These are phyloP conservation scores for Candida frijolesensis DNA, from an alignment of 1,139 yeast species.

Conservation along the genomic window DNA sequence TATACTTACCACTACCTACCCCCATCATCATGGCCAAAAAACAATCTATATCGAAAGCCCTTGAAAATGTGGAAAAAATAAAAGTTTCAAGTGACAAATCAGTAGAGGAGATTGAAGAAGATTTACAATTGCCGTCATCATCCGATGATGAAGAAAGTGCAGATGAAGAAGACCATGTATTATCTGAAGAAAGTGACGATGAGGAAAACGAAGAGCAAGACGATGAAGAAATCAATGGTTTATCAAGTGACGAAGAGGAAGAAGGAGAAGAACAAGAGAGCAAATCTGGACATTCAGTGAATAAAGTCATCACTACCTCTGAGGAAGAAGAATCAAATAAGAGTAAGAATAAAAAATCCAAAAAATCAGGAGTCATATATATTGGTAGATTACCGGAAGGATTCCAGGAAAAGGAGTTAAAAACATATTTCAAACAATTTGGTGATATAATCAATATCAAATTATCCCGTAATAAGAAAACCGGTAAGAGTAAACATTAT, in stretches of 20 bases:
- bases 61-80: constrained; percentile 3
- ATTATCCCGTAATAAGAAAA: constrained; percentile 83
- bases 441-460: constrained; percentile 80
- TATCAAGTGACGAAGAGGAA: constrained; percentile 24
- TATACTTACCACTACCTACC: background rate
- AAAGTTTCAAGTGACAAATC: constrained; percentile 18
- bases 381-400: constrained; percentile 93
- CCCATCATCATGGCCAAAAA: constrained; percentile 2
- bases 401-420: constrained; percentile 82
- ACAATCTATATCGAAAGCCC: constrained; percentile 3
- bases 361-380: constrained; percentile 68
- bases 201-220: constrained; percentile 18
- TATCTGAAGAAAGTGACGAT: constrained; percentile 23
- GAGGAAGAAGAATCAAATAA: constrained; percentile 15
- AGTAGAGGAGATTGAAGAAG: constrained; percentile 31
- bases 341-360: constrained; percentile 20
- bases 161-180: constrained; percentile 22
- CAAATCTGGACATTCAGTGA: constrained; percentile 28
- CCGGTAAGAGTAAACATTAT: constrained; percentile 91
- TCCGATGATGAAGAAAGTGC: constrained; percentile 29
- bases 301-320: constrained; percentile 26
- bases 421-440: constrained; percentile 83
- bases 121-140: constrained; percentile 34
- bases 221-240: constrained; percentile 23
- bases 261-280: constrained; percentile 22